Base-by-base conservation (phyloP, 805 yeast species). In the Teunomyces panamensis region DNA sequence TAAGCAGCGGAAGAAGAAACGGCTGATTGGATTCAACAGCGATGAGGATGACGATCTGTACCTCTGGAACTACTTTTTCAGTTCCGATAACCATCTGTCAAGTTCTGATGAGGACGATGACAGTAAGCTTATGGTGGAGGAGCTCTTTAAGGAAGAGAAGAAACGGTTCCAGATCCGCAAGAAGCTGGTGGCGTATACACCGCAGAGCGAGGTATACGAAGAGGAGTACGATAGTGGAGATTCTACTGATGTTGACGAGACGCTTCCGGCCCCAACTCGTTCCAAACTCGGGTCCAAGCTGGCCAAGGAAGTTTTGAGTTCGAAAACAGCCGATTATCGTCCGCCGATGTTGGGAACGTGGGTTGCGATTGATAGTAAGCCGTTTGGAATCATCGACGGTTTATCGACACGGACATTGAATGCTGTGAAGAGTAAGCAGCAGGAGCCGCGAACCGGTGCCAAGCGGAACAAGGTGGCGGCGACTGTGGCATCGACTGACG, bases 341-440 rank as follows among this genome's bases (percentile, higher is more conserved):
- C 97, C 98, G 4, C 99, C 99, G 2, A 80, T 88, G 26, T 73
- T 92, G 49, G 98, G 97, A 0, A 85, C 96, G 2, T 92, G 97
- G 95, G 83, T 86, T 30, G 85, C 95, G 5, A 80, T 85, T 44
- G 79, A 74, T 39, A 80, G 80, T 44, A 84, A 89, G 57, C 97
- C 96, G 1, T 89, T 87, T 65, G 95, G 97, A 17, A 89, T 92
- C 49, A 92, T 92, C 59, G 98, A 92, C 64, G 99, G 99, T 4
- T 77, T 89, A 28, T 84, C 96, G 0, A 94, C 98, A 0, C 77
- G 97, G 47, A 85, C 96, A 1, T 71, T 92, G 52, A 71, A 81
- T 53, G 17, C 32, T 3, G 50, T 46, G 27, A 54, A 49, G 14
- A 30, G 41, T 20, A 39, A 44, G 24, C 43, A 20, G 13, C 17